Conservation (phyloP, 768 basidiomycete genomes). For the Rhizopogon roseolus region DNA sequence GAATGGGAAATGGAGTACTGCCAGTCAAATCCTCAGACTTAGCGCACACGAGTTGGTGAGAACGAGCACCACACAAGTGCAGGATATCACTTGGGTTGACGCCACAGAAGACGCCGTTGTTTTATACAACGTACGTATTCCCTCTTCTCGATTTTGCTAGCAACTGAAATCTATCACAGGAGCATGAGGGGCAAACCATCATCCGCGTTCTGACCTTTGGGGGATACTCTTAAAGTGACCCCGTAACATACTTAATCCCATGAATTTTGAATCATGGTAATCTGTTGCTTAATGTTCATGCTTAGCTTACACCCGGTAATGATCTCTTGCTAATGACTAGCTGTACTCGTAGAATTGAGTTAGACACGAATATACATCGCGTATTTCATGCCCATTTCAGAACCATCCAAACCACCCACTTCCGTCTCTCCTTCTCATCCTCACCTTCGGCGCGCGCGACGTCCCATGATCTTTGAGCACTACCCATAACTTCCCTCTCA, state of each 20-base stretch:
- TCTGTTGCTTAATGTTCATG: not conserved
- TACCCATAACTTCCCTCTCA: slow-evolving; percentile 46
- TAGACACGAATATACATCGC: not conserved
- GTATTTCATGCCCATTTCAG: slow-evolving; percentile 40
- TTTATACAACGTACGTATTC: slow-evolving; percentile 44
- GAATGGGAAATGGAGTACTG: slow-evolving; percentile 17
- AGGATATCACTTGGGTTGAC: slow-evolving; percentile 44
- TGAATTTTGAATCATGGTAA: not conserved
- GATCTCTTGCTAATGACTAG: not conserved
- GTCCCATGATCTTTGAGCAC: slow-evolving; percentile 42
- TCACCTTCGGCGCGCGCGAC: slow-evolving; percentile 47
- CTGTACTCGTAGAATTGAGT: not conserved
- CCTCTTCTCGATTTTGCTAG: slow-evolving; percentile 1
- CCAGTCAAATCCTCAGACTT: slow-evolving; percentile 25
- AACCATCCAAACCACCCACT: slow-evolving; percentile 69
- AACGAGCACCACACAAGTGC: slow-evolving; percentile 38
- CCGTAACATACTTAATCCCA: not conserved
- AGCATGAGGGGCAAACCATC: slow-evolving; percentile 26
- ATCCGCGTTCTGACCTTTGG: slow-evolving; percentile 30
- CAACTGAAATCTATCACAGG: slow-evolving; percentile 10
- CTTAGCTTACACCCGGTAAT: not conserved
- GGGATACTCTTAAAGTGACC: not conserved
- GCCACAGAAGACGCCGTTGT: slow-evolving; percentile 60
- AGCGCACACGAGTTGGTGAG: slow-evolving; percentile 21
- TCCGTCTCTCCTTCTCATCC: slow-evolving; percentile 61